Evolutionary conservation across 202 grass and related monocot species (phyloP).

Genomic region (Saccharum hybrid): DNA sequence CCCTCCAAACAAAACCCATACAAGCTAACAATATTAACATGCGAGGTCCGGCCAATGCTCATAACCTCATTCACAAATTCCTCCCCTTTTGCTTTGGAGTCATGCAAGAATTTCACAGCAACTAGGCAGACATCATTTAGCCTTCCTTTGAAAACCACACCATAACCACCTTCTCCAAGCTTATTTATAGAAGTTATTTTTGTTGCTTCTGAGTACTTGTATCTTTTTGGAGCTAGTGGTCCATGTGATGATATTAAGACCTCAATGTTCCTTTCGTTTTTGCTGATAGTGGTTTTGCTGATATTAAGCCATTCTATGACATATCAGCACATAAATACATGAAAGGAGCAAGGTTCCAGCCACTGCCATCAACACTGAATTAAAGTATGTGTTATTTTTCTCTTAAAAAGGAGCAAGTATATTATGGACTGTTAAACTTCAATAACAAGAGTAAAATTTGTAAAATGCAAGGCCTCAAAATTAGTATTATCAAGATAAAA

Average conservation of each 20-base stretch:
- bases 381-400: not conserved
- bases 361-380: slow-evolving; percentile 14
- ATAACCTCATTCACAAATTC: too few species aligned
- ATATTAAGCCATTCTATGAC: slow-evolving; percentile 30
- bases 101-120: too few species aligned
- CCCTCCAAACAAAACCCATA: too few species aligned
- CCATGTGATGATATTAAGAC: slow-evolving; percentile 40
- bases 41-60: too few species aligned
- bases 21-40: too few species aligned
- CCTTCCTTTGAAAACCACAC: too few species aligned
- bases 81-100: too few species aligned
- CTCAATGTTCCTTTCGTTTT: slow-evolving; percentile 41
- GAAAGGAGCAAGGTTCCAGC: slow-evolving; percentile 34
- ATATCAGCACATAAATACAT: slow-evolving; percentile 43
- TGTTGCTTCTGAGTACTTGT: too few species aligned
- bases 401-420: not conserved
- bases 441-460: not conserved
- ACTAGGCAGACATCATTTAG: too few species aligned
- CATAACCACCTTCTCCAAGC: too few species aligned
- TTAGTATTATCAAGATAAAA: not conserved
- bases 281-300: not conserved
- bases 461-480: not conserved
- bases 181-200: too few species aligned
- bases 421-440: not conserved
- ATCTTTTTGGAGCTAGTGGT: slow-evolving; percentile 62